Evolutionary conservation across 2,329 filamentous ascomycete genomes (phyloP).

Genomic region (Fusarium nanum): DNA sequence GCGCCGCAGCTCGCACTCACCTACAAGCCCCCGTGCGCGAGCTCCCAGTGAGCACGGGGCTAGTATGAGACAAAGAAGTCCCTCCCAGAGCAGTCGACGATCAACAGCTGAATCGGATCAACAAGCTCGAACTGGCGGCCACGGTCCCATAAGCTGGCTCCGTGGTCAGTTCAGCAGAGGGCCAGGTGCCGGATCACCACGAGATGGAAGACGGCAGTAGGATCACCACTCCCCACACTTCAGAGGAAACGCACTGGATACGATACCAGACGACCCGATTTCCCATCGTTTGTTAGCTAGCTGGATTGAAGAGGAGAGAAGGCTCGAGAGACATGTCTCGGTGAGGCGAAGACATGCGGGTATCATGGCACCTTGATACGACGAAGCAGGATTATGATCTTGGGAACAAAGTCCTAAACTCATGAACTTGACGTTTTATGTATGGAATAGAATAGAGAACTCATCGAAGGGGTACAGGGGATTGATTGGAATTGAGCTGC

Average conservation of each 20-base stretch:
- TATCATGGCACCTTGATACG: not conserved
- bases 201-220: conserved; percentile 49
- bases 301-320: not conserved
- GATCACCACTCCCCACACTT: conserved; percentile 22
- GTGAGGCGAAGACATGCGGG: not conserved
- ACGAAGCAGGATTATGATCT: not conserved
- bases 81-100: conserved; percentile 52
- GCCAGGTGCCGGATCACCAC: conserved; percentile 44
- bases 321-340: not conserved
- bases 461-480: conserved; percentile 1
- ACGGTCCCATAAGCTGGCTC: conserved; percentile 58
- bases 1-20: conserved; percentile 55
- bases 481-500: conserved; percentile 20
- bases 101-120: conserved; percentile 47
- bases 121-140: conserved; percentile 47
- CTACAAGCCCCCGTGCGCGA: conserved; percentile 51
- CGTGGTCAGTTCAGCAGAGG: conserved; percentile 55
- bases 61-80: conserved; percentile 54
- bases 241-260: conserved; percentile 3
- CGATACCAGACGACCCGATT: conserved; percentile 7
- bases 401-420: not conserved
- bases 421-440: conserved; percentile 11
- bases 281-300: conserved; percentile 3
- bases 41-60: conserved; percentile 48
- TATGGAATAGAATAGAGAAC: conserved; percentile 41